Percentiles rank a stretch among this genome's conserved stretches.
Evolutionary conservation across 306 rosid species (phyloP).

Genomic region (Rosa multiflora): DNA sequence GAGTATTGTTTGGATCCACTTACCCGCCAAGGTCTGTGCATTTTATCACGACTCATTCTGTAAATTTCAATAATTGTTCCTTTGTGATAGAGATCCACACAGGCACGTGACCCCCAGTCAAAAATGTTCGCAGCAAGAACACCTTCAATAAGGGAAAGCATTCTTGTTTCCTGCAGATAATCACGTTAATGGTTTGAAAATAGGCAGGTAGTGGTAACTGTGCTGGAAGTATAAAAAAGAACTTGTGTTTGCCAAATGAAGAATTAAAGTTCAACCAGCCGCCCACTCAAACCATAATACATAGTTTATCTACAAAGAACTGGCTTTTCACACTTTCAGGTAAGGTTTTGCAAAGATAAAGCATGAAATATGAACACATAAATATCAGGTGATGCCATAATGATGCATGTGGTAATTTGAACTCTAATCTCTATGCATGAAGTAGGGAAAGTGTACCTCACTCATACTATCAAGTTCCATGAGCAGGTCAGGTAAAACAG

Average conservation of each 20-base stretch:
- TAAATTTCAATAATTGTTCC: constrained; percentile 99
- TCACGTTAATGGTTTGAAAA: constrained; percentile 20
- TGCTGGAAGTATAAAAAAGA: constrained; percentile 12
- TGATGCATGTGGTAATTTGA: background rate
- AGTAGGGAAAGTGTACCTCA: constrained; percentile 53
- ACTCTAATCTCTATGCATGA: background rate
- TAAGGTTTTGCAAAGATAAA: background rate
- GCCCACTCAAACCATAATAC: background rate
- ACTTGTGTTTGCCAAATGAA: background rate
- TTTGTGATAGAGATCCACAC: constrained; percentile 95
- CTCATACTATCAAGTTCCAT: constrained; percentile 88
- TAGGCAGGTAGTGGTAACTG: constrained; percentile 11
- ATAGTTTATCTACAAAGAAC: background rate
- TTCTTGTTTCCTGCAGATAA: constrained; percentile 73
- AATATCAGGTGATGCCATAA: background rate
- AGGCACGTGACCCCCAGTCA: constrained; percentile 99
- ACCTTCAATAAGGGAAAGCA: constrained; percentile 89
- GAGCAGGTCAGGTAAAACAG: constrained; percentile 90
- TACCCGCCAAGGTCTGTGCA: constrained; percentile 97
- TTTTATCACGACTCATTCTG: constrained; percentile 96
- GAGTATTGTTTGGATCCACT: constrained; percentile 28
- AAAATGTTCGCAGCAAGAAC: constrained; percentile 98
- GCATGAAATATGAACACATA: constrained; percentile 1
- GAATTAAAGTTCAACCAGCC: background rate
- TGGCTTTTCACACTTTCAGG: background rate